These are phyloP conservation scores for Nevesoporus exiguus DNA, from an alignment of 768 basidiomycete genomes.

Conservation along the genomic window DNA sequence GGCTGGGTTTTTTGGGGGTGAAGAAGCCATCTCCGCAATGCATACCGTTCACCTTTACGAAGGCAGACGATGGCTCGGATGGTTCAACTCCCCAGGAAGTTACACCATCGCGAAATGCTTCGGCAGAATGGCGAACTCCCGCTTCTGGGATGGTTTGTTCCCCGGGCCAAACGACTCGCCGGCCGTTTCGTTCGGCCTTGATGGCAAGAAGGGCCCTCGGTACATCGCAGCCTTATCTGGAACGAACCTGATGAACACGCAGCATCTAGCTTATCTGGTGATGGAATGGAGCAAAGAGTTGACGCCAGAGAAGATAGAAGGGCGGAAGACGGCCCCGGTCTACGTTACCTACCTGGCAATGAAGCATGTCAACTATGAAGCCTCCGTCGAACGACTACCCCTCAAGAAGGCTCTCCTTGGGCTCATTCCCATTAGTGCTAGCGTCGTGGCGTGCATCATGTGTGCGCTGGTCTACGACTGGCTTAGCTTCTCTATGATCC, in stretches of 20 bases:
- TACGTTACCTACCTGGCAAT: slow-evolving; percentile 24
- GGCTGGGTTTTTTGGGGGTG: slow-evolving; percentile 36
- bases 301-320: neutral
- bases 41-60: slow-evolving; percentile 7
- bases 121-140: slow-evolving; percentile 28
- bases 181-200: slow-evolving; percentile 26
- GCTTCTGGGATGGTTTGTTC: slow-evolving; percentile 33
- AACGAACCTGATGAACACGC: slow-evolving; percentile 18
- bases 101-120: slow-evolving; percentile 32
- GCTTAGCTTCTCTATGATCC: slow-evolving; percentile 30
- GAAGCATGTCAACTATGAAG: neutral
- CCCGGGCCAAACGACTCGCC: slow-evolving; percentile 29
- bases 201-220: slow-evolving; percentile 26
- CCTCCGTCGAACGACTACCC: slow-evolving; percentile 1
- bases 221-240: slow-evolving; percentile 30
- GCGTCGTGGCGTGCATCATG: slow-evolving; percentile 10
- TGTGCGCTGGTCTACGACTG: slow-evolving; percentile 24
- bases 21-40: slow-evolving; percentile 37
- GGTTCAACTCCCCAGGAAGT: slow-evolving; percentile 37
- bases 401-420: slow-evolving; percentile 14
- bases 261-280: slow-evolving; percentile 27
- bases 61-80: slow-evolving; percentile 34
- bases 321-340: slow-evolving; percentile 9
- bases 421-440: slow-evolving; percentile 25
- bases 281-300: slow-evolving; percentile 13